Evolutionary conservation across 2,329 filamentous ascomycete genomes (phyloP).

Genomic region (Alternaria longipes): DNA sequence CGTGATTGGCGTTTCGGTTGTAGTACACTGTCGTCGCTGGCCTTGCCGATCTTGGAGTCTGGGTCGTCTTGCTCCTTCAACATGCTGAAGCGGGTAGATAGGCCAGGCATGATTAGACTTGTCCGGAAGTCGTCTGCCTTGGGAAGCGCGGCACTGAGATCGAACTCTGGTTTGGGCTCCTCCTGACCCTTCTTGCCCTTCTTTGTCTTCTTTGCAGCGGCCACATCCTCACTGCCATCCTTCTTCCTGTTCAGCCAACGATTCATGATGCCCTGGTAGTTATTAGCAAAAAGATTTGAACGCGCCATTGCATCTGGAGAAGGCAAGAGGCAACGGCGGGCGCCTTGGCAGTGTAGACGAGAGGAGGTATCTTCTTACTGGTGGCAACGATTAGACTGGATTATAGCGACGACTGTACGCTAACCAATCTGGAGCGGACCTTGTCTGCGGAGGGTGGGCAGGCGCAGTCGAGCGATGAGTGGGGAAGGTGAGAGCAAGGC

Average conservation of each 20-base stretch:
- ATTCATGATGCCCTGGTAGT: conserved; percentile 67
- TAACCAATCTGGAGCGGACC: conserved; percentile 1
- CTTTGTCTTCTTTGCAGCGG: conserved; percentile 49
- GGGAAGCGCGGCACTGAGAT: conserved; percentile 78
- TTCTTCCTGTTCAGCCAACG: conserved; percentile 79
- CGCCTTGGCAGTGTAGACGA: background rate
- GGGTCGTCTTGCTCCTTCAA: conserved; percentile 93
- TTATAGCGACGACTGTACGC: conserved; percentile 6
- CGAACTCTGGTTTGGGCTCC: conserved; percentile 71
- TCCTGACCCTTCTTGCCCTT: conserved; percentile 62
- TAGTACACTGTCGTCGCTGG: conserved; percentile 92
- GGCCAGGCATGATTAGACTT: conserved; percentile 91
- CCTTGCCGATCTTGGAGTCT: conserved; percentile 86
- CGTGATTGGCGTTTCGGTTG: conserved; percentile 83
- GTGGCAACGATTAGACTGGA: conserved; percentile 2
- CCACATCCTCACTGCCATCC: conserved; percentile 50
- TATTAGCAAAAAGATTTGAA: conserved; percentile 24
- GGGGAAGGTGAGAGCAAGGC: conserved; percentile 12
- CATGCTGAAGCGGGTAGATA: conserved; percentile 97
- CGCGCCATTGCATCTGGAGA: conserved; percentile 11
- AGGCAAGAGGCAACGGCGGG: conserved; percentile 6
- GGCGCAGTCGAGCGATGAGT: conserved; percentile 12
- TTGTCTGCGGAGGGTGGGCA: conserved; percentile 15
- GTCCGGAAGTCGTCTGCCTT: conserved; percentile 91
- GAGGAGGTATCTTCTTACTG: conserved; percentile 27